These are phyloP conservation scores for Nicotiana knightiana DNA, from an alignment of 257 asterid species.

Conservation along the genomic window DNA sequence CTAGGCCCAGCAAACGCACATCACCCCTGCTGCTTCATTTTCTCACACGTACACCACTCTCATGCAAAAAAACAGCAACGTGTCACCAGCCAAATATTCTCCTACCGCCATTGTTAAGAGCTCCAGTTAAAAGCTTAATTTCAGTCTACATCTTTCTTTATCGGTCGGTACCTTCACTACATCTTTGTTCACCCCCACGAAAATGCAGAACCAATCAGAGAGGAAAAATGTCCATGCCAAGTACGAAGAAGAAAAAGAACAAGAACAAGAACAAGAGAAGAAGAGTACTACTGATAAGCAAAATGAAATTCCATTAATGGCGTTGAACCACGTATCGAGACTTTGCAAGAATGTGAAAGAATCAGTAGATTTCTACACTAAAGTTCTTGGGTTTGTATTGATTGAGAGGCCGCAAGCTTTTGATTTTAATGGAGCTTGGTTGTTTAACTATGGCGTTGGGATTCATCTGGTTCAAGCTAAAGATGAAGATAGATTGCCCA, in stretches of 20 bases:
- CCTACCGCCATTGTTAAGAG: background rate
- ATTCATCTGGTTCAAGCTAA: conserved; percentile 52
- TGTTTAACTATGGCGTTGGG: conserved; percentile 81
- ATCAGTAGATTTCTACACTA: conserved; percentile 53
- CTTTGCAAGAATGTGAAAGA: conserved; percentile 49
- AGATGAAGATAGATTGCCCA: conserved; percentile 38
- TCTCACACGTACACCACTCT: conserved; percentile 21
- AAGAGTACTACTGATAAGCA: background rate
- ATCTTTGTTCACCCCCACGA: too few relatives aligned
- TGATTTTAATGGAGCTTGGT: conserved; percentile 75
- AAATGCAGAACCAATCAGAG: conserved; percentile 28
- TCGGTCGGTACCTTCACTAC: too few relatives aligned
- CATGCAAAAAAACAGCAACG: conserved; percentile 15
- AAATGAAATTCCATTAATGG: conserved; percentile 40
- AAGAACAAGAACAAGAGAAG: background rate
- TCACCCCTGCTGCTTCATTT: background rate
- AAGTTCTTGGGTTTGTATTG: conserved; percentile 52
- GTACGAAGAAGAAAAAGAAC: background rate
- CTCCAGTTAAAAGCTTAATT: too few relatives aligned
- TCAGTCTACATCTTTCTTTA: too few relatives aligned
- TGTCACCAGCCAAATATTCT: conserved; percentile 11
- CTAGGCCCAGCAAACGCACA: background rate
- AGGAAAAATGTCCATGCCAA: background rate
- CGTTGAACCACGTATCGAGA: conserved; percentile 67
- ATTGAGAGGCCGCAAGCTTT: conserved; percentile 56